Evolutionary conservation across 1,139 yeast genomes (phyloP), one percentile per base, ranked within the genome.

Genomic region (Magnusiomyces tetraspermus): DNA sequence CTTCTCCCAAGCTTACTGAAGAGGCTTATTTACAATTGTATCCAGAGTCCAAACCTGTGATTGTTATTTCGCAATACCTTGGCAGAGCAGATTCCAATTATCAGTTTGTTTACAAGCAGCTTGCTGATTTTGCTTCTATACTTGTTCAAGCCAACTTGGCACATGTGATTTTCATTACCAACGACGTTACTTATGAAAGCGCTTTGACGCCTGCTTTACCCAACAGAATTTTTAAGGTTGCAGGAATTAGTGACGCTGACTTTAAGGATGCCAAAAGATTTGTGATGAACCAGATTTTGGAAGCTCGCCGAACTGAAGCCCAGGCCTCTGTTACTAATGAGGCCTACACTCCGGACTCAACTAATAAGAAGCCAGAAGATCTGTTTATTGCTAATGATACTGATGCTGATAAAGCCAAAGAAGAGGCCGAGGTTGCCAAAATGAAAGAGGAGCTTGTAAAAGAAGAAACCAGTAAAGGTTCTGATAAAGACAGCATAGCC

Each of bases 61-160:
- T 92, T 59, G 92, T 92, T 1, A 77, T 92, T 54, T 85, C 85
- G 63, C 79, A 90, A 60, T 89, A 79, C 66, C 73, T 77, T 56
- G 75, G 79, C 13, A 67, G 78, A 4, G 72, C 76, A 50, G 81
- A 77, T 55, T 73, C 85, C 31, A 19, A 47, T 8, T 82, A 86
- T 59, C 62, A 61, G 46, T 83, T 85, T 62, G 74, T 87, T n/a
- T 85, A 84, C 63, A 78, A 80, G 57, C 82, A 82, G 60, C 62
- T 92, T 21, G 85, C 97, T 0, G 95, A 86, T 48, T 92, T 97
- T 97, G 86, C 95, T 0, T 82, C 94, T 0, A 74, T 77, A 59
- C 71, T 92, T 54, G 79, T 89, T 42, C 83, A 82, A 56, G 76
- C 83, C 68, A 88, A 89, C 64, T 67, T 83, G 52, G 97, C 97